Base-by-base conservation (phyloP, 768 basidiomycete genomes). In the Rhodocollybia butyracea region DNA sequence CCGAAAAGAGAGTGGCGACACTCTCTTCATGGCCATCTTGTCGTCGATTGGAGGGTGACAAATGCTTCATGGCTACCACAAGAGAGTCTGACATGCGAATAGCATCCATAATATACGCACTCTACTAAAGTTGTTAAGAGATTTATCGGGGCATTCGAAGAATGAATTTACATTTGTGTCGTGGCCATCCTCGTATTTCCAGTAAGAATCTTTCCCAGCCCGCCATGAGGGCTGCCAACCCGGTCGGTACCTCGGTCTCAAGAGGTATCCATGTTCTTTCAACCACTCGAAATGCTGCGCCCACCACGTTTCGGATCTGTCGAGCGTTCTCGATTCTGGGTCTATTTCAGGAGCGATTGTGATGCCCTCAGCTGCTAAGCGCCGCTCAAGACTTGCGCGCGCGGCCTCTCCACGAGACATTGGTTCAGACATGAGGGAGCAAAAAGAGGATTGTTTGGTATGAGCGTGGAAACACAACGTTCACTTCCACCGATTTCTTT, bases 21-120 rank as follows among this genome's bases (percentile, higher is more conserved):
- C 30, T 27, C 13, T 27, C 13, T n/a, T n/a, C n/a, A 17, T 40
- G 45, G 22, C 5, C 21, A n/a, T 5, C 21, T 40, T 40, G n/a
- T 19, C 39, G 5, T 40, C n/a, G 21, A 17, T n/a, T 11, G 22
- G 21, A 8, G 17, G 39, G 39, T 8, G 6, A 6, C 21, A 41
- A n/a, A 68, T 38, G 29, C 40, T 69, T 69, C 39, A 69, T 12
- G 4, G 57, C 47, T 22, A 68, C 64, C 32, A 58, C 43, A 0
- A 32, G 27, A 2, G 61, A 64, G 46, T 69, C 67, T 2, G 58
- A 53, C 8, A 58, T 42, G 17, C 63, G 61, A 5, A 48, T 55
- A 19, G 67, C 67, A 31, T 61, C 60, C 31, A 66, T 42, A 19
- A 41, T 51, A 47, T 11, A 15, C 11, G 41, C 6, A 30, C n/a